Percentiles rank a stretch among this genome's conserved stretches.
Conservation (phyloP, 2,329 filamentous ascomycete species). For the Microdochium nivale region DNA sequence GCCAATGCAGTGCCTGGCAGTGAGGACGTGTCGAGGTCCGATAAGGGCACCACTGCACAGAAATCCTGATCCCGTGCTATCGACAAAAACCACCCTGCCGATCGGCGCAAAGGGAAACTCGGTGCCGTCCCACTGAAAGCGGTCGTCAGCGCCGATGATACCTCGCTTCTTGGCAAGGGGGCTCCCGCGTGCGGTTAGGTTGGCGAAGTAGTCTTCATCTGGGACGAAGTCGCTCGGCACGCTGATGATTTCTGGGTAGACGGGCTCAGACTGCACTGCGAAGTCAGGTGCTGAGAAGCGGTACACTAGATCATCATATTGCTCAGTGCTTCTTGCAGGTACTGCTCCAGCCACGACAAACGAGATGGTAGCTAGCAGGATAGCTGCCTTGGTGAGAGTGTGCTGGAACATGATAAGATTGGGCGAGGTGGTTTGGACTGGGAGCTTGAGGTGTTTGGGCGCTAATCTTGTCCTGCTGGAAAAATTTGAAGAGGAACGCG, state of each 20-base stretch:
- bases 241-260: not conserved
- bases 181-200: not conserved
- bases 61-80: slow-evolving; percentile 3
- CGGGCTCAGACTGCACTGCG: not conserved
- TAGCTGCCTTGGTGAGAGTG: not conserved
- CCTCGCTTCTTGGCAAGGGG: slow-evolving; percentile 5
- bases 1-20: slow-evolving; percentile 11
- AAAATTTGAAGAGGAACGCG: no score
- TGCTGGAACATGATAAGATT: not conserved
- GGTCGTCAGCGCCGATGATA: slow-evolving; percentile 9
- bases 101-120: slow-evolving; percentile 6
- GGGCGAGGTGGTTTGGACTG: no score
- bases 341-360: not conserved
- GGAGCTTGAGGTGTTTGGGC: no score
- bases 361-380: not conserved
- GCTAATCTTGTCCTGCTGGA: no score
- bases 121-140: slow-evolving; percentile 3
- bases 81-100: slow-evolving; percentile 6
- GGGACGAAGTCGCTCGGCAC: not conserved
- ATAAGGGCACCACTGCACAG: slow-evolving; percentile 13
- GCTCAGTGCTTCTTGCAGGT: not conserved
- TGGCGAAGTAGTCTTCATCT: not conserved
- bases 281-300: not conserved
- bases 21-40: slow-evolving; percentile 13
- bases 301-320: not conserved